Base-by-base conservation (phyloP, 345 rosid genomes). In the Ceriops tagal region DNA sequence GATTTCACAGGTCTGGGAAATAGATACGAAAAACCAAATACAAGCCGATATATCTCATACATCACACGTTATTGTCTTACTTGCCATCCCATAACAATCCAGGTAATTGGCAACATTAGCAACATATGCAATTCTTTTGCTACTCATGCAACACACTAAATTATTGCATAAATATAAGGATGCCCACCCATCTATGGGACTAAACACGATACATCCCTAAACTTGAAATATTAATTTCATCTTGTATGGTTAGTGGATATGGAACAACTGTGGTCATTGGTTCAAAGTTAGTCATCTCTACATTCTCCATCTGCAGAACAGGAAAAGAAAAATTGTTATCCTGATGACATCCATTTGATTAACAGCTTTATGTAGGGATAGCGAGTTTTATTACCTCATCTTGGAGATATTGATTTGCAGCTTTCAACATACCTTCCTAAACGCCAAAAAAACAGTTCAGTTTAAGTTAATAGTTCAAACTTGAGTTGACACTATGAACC, bases 391-490 rank as follows among this genome's bases (percentile, higher is more conserved):
- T 57, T 80, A 92, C 98, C 96, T 90, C 88, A 57, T 90, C 89
- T 56, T 83, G 92, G 75, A 92, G 89, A 73, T 73, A 82, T 73
- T 83, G 83, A 68, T 92, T 92, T 74, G 95, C 83, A 67, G 92
- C 88, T 65, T 78, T 81, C 79, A 92, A 77, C 58, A 87, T 72
- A 67, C 88, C 92, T 77, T 92, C 98, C 98, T 92, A 83, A 57
- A 72, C 39, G 43, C n/a, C 61, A 19, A 28, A 70, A 15, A 53
- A 55, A 18, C 9, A 60, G 58, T 35, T 53, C 19, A 15, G 19
- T 35, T 28, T 22, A 56, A 8, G 26, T 6, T 58, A 24, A 11
- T 13, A 16, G 28, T 56, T 24, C 13, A 21, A 21, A 56, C 28
- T 56, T 27, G 28, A 56, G 18, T 24, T 56, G 30, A 11, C 59